Evolutionary conservation across 352 stramenopile genomes (phyloP).

Genomic region (Phytophthora quininea): DNA sequence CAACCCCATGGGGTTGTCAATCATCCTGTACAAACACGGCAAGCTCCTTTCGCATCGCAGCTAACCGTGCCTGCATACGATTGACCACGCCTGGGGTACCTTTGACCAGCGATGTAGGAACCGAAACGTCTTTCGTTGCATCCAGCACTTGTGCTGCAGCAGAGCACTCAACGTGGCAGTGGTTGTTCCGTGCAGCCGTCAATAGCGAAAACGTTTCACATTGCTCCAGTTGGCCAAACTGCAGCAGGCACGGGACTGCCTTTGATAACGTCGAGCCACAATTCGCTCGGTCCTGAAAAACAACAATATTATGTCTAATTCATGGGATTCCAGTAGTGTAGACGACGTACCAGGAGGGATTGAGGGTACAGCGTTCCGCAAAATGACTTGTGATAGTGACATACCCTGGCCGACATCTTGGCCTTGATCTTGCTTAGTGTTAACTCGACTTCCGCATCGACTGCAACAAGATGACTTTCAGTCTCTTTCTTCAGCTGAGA

Average conservation of each 20-base stretch:
- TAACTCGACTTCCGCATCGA: slow-evolving; percentile 27
- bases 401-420: slow-evolving; percentile 55
- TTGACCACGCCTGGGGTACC: slow-evolving; percentile 5
- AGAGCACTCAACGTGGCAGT: slow-evolving; percentile 18
- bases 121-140: slow-evolving; percentile 7
- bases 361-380: slow-evolving; percentile 39
- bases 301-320: background rate
- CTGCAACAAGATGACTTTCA: slow-evolving; percentile 32
- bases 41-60: slow-evolving; percentile 25
- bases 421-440: slow-evolving; percentile 38
- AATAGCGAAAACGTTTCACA: slow-evolving; percentile 32
- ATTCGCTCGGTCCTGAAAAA: slow-evolving; percentile 27
- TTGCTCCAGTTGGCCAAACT: slow-evolving; percentile 39
- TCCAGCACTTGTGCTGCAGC: slow-evolving; percentile 19
- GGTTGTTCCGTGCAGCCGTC: slow-evolving; percentile 24
- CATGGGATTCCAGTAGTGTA: background rate
- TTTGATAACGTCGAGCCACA: slow-evolving; percentile 12
- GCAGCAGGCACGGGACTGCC: slow-evolving; percentile 24
- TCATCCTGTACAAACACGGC: slow-evolving; percentile 4
- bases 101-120: background rate
- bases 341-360: slow-evolving; percentile 45
- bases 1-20: background rate
- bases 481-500: slow-evolving; percentile 52
- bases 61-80: slow-evolving; percentile 23
- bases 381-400: slow-evolving; percentile 45